These are phyloP conservation scores for Solanum sitiens DNA, from an alignment of 257 asterid genomes.

Conservation along the genomic window DNA sequence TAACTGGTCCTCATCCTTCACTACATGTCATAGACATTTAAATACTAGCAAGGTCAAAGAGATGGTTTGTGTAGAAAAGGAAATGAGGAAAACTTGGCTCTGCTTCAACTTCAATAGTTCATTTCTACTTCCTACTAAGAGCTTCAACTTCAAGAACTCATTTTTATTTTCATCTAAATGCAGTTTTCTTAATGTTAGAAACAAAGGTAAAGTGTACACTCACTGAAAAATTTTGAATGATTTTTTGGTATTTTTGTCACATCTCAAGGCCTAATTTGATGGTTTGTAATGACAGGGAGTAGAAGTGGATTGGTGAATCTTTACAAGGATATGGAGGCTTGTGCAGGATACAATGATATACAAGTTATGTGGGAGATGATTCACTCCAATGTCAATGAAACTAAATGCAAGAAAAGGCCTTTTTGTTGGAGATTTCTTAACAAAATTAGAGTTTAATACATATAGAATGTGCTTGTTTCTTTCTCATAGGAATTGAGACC, in stretches of 20 bases:
- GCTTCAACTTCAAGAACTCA: neutral
- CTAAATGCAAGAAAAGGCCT: constrained; percentile 8
- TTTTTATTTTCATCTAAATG: neutral
- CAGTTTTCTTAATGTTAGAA: constrained; percentile 6
- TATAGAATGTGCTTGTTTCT: neutral
- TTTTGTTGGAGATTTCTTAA: constrained; percentile 28
- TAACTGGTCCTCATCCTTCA: neutral
- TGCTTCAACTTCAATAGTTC: constrained; percentile 34
- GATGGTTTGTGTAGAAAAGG: constrained; percentile 20
- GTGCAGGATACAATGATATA: constrained; percentile 50
- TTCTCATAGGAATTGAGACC: neutral
- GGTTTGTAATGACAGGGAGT: constrained; percentile 21
- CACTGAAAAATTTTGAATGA: neutral
- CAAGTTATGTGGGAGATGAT: constrained; percentile 68
- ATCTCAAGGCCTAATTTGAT: neutral
- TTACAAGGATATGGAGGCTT: constrained; percentile 56
- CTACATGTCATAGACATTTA: neutral
- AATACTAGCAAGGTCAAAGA: neutral
- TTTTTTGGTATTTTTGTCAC: neutral
- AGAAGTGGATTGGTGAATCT: constrained; percentile 28
- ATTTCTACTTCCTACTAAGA: constrained; percentile 23
- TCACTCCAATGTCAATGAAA: constrained; percentile 8
- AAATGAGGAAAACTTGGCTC: constrained; percentile 26
- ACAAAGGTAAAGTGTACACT: constrained; percentile 24
- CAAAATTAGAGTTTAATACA: neutral